Conservation (phyloP, 768 basidiomycete genomes). For the Rickenella mellea region DNA sequence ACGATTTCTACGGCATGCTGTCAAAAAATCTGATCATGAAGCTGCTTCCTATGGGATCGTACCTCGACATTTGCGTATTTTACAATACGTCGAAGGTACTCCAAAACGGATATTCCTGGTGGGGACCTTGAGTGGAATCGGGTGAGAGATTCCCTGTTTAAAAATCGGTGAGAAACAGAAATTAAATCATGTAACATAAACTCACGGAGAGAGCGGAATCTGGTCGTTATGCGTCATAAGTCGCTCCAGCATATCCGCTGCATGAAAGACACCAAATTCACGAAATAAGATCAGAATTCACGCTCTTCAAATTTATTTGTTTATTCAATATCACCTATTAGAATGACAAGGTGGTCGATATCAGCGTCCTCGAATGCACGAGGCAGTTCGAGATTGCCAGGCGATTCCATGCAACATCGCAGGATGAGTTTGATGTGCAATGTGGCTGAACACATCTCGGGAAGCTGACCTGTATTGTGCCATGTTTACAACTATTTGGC, state of each 20-base stretch:
- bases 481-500: conserved; percentile 4
- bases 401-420: conserved; percentile 15
- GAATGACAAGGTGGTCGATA: conserved; percentile 74
- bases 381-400: conserved; percentile 83
- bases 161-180: conserved; percentile 9
- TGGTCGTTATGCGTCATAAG: conserved; percentile 94
- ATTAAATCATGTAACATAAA: conserved; percentile 18
- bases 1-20: conserved; percentile 46
- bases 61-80: conserved; percentile 96
- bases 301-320: neutral
- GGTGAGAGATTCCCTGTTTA: conserved; percentile 73
- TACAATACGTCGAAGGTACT: conserved; percentile 91
- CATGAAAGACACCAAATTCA: conserved; percentile 12
- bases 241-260: conserved; percentile 94
- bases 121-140: conserved; percentile 93
- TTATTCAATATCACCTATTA: conserved; percentile 59
- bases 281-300: neutral
- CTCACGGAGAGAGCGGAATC: conserved; percentile 82
- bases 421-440: neutral
- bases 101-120: conserved; percentile 79
- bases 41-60: conserved; percentile 12
- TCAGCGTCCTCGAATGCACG: conserved; percentile 76
- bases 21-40: conserved; percentile 5
- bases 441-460: neutral
- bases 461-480: neutral